phyloP scores from a whole-genome alignment of 2,329 filamentous ascomycete genomes.

The Saccharata proteae region DNA sequence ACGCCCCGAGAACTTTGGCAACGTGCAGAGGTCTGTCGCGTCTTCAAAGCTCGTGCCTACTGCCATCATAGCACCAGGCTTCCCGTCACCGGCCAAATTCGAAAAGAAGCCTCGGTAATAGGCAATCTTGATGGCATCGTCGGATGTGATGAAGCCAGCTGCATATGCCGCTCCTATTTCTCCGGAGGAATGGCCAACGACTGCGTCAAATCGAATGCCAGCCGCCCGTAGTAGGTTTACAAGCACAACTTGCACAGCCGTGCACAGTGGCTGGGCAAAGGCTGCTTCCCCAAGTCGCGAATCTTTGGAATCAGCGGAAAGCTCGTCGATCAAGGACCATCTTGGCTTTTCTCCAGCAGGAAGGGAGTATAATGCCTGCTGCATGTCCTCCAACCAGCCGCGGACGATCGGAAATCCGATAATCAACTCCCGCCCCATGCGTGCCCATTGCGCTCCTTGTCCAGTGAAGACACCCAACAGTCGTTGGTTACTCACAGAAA shows the following conservation, averaged over 20 bases:
- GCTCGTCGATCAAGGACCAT: constrained; percentile 12
- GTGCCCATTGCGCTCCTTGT: constrained; percentile 31
- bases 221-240: constrained; percentile 17
- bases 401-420: constrained; percentile 11
- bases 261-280: constrained; percentile 23
- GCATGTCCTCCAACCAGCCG: constrained; percentile 14
- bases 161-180: constrained; percentile 29
- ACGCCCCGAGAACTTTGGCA: constrained; percentile 10
- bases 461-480: constrained; percentile 30
- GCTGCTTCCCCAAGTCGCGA: constrained; percentile 11
- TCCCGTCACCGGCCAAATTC: constrained; percentile 2
- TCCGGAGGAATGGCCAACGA: constrained; percentile 31
- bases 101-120: constrained; percentile 14
- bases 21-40: constrained; percentile 3
- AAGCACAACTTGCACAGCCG: constrained; percentile 24
- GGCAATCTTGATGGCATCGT: constrained; percentile 13
- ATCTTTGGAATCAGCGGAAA: constrained; percentile 2
- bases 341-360: constrained; percentile 9
- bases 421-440: constrained; percentile 29
- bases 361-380: constrained; percentile 9
- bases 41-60: constrained; percentile 11
- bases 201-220: constrained; percentile 18
- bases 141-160: constrained; percentile 14
- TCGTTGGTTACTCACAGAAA: neutral
- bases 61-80: constrained; percentile 23